phyloP scores from a whole-genome alignment of 495 filamentous ascomycete genomes.

The Immersiella caudata region DNA sequence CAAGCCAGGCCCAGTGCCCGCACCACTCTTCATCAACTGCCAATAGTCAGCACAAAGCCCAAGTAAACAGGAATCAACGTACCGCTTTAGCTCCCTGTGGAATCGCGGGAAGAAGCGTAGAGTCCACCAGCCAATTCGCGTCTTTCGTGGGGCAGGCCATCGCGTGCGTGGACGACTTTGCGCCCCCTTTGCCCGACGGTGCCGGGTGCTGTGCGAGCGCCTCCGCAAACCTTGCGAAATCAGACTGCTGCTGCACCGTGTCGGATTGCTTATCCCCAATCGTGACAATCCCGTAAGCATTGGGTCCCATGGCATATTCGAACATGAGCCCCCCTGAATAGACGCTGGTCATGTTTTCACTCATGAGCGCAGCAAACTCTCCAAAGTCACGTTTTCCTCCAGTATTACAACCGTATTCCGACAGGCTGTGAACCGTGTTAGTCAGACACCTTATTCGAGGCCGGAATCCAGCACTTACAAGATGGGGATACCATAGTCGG shows the following conservation, averaged over 20 bases:
- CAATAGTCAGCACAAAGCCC: background rate
- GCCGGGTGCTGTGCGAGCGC: constrained; percentile 64
- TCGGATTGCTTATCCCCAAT: constrained; percentile 40
- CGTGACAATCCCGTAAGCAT: constrained; percentile 75
- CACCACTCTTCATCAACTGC: constrained; percentile 72
- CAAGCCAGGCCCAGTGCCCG: constrained; percentile 73
- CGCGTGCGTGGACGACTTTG: constrained; percentile 66
- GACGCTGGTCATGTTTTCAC: constrained; percentile 79
- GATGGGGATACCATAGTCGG: constrained; percentile 85
- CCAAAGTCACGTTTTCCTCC: constrained; percentile 73
- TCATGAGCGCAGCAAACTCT: constrained; percentile 82
- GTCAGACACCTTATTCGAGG: background rate
- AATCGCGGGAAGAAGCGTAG: constrained; percentile 69
- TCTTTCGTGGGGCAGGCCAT: constrained; percentile 70
- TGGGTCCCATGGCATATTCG: constrained; percentile 83
- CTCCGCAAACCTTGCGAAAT: constrained; percentile 66
- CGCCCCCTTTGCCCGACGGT: constrained; percentile 77
- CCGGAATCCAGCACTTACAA: constrained; percentile 49
- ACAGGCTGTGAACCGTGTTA: constrained; percentile 53
- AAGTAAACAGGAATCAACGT: background rate
- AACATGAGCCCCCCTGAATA: constrained; percentile 97
- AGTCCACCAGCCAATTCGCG: constrained; percentile 72
- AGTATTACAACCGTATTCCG: constrained; percentile 87
- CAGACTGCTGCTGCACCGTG: constrained; percentile 51
- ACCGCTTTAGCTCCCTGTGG: constrained; percentile 61